Conservation (phyloP, 1,284 basidiomycete species). For the Fomitopsis palustris region DNA sequence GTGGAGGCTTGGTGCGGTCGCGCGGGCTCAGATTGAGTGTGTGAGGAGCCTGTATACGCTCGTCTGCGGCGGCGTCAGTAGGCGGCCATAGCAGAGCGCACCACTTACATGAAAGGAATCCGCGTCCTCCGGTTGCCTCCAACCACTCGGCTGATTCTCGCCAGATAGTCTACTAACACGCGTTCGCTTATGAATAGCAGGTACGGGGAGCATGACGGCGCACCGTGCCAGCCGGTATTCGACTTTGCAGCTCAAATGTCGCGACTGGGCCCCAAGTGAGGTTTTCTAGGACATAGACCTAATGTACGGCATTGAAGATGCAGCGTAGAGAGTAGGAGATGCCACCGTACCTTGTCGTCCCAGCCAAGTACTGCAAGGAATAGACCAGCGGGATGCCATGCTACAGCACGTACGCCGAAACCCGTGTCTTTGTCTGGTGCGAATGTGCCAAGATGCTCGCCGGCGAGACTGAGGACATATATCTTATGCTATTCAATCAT, state of each 20-base stretch:
- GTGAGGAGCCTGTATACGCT: conserved; percentile 56
- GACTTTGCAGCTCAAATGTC: conserved; percentile 56
- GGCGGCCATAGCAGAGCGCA: background rate
- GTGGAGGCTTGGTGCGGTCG: conserved; percentile 49
- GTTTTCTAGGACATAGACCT: conserved; percentile 78
- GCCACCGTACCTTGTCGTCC: conserved; percentile 68
- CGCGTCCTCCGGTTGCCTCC: conserved; percentile 71
- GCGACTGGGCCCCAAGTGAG: conserved; percentile 75
- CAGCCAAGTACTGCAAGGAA: conserved; percentile 80
- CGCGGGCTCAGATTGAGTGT: conserved; percentile 41
- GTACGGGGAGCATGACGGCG: conserved; percentile 22
- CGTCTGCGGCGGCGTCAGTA: conserved; percentile 41
- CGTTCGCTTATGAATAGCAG: background rate
- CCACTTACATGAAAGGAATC: conserved; percentile 75
- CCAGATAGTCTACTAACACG: conserved; percentile 62
- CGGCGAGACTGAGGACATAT: conserved; percentile 71
- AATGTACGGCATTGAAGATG: conserved; percentile 28
- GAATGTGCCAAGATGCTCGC: conserved; percentile 68
- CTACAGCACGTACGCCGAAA: conserved; percentile 69
- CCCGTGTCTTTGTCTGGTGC: conserved; percentile 71
- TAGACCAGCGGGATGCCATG: conserved; percentile 82
- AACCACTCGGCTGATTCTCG: conserved; percentile 80
- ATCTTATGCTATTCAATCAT: conserved; percentile 68
- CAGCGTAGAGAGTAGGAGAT: background rate
- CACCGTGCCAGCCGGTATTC: conserved; percentile 55